phyloP scores from a whole-genome alignment of 306 rosid genomes.

The Ormosia semicastrata region DNA sequence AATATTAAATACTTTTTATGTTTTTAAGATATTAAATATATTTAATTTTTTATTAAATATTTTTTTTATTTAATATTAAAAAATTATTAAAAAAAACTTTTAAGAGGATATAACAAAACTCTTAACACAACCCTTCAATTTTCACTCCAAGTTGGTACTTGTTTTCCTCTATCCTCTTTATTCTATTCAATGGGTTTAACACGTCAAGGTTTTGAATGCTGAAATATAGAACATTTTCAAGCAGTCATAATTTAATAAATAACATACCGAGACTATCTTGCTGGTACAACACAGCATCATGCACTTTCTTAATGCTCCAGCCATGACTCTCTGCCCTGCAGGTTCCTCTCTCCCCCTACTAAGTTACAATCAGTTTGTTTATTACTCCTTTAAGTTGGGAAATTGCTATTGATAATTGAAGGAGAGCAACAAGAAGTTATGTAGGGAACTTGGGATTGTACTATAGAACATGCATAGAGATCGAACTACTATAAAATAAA shows the following conservation, averaged over 20 bases:
- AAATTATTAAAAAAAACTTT: too few relatives aligned
- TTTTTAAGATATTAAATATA: too few relatives aligned
- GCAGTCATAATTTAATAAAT: neutral
- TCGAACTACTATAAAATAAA: neutral
- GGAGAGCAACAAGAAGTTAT: neutral
- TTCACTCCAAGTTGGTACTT: neutral
- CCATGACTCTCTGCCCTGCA: slow-evolving; percentile 32
- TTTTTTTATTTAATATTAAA: too few relatives aligned
- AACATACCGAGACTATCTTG: slow-evolving; percentile 51
- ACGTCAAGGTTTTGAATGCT: neutral
- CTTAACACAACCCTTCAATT: too few relatives aligned
- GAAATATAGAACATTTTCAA: neutral
- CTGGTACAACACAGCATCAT: slow-evolving; percentile 46
- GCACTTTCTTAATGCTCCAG: slow-evolving; percentile 47
- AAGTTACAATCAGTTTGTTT: neutral
- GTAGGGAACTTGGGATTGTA: neutral
- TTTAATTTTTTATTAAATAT: too few relatives aligned
- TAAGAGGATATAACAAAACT: too few relatives aligned
- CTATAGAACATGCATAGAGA: neutral
- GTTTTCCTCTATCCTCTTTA: neutral
- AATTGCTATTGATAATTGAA: neutral
- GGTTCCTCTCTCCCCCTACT: slow-evolving; percentile 10
- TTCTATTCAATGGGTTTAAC: neutral
- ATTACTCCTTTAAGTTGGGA: neutral
- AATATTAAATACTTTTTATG: too few relatives aligned